Evolutionary conservation across 176 grass and related monocot genomes (phyloP).

Genomic region (Puccinellia tenuiflora): DNA sequence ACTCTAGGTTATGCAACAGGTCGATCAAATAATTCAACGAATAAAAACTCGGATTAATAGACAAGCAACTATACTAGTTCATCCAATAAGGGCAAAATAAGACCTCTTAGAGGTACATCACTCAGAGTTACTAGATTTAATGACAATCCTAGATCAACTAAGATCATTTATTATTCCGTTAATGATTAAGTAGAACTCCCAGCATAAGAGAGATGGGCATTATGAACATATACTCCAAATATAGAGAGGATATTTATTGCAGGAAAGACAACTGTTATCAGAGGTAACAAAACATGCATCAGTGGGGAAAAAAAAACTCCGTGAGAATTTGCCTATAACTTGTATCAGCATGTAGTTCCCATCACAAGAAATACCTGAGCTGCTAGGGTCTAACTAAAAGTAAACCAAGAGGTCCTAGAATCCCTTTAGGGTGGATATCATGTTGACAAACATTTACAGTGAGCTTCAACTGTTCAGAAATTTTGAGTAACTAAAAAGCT

Average conservation of each 20-base stretch:
- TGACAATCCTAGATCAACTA: neutral
- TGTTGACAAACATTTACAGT: neutral
- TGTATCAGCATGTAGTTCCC: neutral
- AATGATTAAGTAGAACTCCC: neutral
- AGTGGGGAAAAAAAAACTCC: neutral
- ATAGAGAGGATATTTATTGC: neutral
- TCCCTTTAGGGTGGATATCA: neutral
- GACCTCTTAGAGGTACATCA: neutral
- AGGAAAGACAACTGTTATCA: neutral
- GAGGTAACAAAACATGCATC: neutral
- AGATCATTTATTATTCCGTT: neutral
- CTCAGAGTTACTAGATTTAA: neutral
- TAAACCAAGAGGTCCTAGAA: neutral
- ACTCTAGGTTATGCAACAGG: neutral
- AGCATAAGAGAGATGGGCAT: no score
- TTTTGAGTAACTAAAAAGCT: neutral
- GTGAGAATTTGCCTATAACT: neutral
- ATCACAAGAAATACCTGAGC: neutral
- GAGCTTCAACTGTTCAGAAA: neutral
- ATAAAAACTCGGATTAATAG: neutral
- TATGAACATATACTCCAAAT: conserved; percentile 12
- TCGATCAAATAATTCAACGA: neutral
- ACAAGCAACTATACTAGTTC: neutral
- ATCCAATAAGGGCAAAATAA: neutral
- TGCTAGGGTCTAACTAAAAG: neutral